A percentile compares a stretch with the other conserved stretches of the same genome.
Evolutionary conservation across 1,284 basidiomycete species (phyloP).

Genomic region (Irpex rosettiformis): DNA sequence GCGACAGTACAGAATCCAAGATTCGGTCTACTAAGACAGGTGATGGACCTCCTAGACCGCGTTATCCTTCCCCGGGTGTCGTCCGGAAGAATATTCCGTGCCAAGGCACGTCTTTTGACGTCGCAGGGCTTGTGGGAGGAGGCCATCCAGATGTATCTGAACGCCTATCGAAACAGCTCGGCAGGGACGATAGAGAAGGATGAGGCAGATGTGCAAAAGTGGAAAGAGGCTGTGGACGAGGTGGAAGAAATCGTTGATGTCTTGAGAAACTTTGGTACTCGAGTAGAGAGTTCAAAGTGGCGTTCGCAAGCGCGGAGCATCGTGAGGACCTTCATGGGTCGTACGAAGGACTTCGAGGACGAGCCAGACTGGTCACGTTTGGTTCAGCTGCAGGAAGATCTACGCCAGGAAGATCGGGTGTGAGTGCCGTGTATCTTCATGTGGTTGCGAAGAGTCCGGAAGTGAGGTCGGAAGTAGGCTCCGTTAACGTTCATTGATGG

Average conservation of each 20-base stretch:
- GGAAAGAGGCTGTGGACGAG: conserved; percentile 72
- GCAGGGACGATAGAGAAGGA: conserved; percentile 65
- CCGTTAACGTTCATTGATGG: conserved; percentile 24
- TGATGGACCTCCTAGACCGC: conserved; percentile 70
- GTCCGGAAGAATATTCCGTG: conserved; percentile 74
- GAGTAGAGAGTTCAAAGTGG: conserved; percentile 67
- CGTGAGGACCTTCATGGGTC: conserved; percentile 84
- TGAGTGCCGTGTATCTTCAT: neutral
- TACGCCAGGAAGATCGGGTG: conserved; percentile 31
- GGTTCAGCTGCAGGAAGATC: conserved; percentile 55
- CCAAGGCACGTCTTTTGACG: conserved; percentile 76
- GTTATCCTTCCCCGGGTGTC: conserved; percentile 78
- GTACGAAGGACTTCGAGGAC: conserved; percentile 81
- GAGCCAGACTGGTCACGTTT: conserved; percentile 82
- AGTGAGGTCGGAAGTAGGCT: conserved; percentile 23
- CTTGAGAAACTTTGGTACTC: conserved; percentile 78
- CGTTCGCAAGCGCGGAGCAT: conserved; percentile 84
- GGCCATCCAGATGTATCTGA: conserved; percentile 77
- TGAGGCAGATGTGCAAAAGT: conserved; percentile 63
- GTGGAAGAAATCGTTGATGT: conserved; percentile 83
- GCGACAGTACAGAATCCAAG: conserved; percentile 41
- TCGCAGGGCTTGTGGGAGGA: conserved; percentile 73
- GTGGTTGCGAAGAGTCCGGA: conserved; percentile 10
- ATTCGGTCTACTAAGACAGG: conserved; percentile 60
- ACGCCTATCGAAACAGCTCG: conserved; percentile 76